Percentiles rank a stretch among this genome's conserved stretches.
phyloP scores from a whole-genome alignment of 2,329 filamentous ascomycete species.

The Camptophora hylomeconis region DNA sequence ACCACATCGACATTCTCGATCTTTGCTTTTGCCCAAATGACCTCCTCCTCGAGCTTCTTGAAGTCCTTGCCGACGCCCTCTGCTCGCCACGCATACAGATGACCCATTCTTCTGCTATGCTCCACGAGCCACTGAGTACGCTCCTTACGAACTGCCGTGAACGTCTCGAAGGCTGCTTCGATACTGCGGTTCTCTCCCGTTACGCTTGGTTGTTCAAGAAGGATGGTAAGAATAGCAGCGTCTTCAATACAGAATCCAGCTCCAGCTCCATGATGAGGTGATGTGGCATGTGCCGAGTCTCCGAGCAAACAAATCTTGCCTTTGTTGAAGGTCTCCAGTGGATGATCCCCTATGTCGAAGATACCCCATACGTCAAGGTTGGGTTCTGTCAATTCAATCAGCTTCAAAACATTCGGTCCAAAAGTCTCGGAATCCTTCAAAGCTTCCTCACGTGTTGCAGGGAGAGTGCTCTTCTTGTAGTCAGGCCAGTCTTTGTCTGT shows the following conservation, averaged over 20 bases:
- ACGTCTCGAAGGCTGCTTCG: constrained; percentile 20
- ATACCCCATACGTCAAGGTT: constrained; percentile 27
- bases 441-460: constrained; percentile 16
- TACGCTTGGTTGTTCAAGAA: constrained; percentile 19
- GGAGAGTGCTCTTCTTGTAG: constrained; percentile 26
- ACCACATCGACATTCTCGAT: too few relatives aligned
- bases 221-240: constrained; percentile 18
- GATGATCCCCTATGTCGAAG: constrained; percentile 26
- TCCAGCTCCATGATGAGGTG: constrained; percentile 29
- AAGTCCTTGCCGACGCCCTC: constrained; percentile 22
- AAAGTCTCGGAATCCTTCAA: constrained; percentile 14
- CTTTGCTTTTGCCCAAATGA: too few relatives aligned
- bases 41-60: constrained; percentile 25
- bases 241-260: constrained; percentile 25
- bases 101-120: constrained; percentile 22
- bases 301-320: constrained; percentile 24
- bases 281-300: constrained; percentile 31
- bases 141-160: constrained; percentile 18
- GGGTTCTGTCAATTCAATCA: constrained; percentile 20
- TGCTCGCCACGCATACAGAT: constrained; percentile 23
- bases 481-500: constrained; percentile 29
- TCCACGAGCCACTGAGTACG: constrained; percentile 24
- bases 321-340: constrained; percentile 25
- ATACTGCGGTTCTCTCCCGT: constrained; percentile 15
- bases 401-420: constrained; percentile 12